phyloP scores from a whole-genome alignment of 768 basidiomycete genomes.

The Arthromyces matolae region DNA sequence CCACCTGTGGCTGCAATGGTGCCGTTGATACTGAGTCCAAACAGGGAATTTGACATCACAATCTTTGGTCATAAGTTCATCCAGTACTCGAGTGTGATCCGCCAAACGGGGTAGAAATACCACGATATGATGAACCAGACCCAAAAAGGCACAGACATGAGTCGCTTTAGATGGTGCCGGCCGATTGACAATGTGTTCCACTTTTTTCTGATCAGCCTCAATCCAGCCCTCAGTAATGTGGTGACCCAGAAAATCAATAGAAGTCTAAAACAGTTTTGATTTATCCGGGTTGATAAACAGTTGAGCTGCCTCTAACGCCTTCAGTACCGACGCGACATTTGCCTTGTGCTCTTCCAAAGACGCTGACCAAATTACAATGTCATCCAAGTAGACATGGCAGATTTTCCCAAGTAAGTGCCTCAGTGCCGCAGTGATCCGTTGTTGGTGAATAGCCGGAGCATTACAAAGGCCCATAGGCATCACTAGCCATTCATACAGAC shows the following conservation, averaged over 20 bases:
- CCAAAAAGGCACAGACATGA: background rate
- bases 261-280: background rate
- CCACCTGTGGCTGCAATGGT: no score
- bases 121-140: slow-evolving; percentile 19
- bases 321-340: slow-evolving; percentile 1
- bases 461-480: slow-evolving; percentile 1
- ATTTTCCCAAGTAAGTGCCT: slow-evolving; percentile 11
- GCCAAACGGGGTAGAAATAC: slow-evolving; percentile 20
- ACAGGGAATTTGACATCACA: slow-evolving; percentile 15
- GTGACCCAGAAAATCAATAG: no score
- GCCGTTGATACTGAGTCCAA: slow-evolving; percentile 23
- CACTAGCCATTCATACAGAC: background rate
- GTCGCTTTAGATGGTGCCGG: background rate
- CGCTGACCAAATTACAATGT: slow-evolving; percentile 25
- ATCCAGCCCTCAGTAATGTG: no score
- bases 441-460: background rate
- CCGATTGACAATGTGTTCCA: background rate
- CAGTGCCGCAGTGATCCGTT: background rate
- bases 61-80: slow-evolving; percentile 18
- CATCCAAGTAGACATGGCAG: slow-evolving; percentile 22
- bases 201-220: no score
- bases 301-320: background rate
- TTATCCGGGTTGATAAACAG: background rate
- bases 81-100: slow-evolving; percentile 14
- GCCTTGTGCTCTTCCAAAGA: slow-evolving; percentile 14